Percentiles rank a stretch among this genome's conserved stretches.
These are phyloP conservation scores for Oryza brachyantha DNA, from an alignment of 176 grass and related monocot species.

Conservation along the genomic window DNA sequence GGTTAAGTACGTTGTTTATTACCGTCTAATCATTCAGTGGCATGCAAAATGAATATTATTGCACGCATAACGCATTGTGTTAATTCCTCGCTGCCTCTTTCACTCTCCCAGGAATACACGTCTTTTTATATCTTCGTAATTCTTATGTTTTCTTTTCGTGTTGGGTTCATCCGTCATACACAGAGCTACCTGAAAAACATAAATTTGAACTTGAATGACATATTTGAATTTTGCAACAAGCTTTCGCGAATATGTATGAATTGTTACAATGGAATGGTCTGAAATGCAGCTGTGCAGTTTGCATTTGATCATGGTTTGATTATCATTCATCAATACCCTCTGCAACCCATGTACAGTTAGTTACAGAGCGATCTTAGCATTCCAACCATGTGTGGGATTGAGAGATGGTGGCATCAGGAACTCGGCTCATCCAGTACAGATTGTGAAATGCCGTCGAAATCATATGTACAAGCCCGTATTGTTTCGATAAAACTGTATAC, in stretches of 20 bases:
- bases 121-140: background rate
- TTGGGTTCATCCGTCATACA: background rate
- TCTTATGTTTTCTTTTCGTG: background rate
- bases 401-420: background rate
- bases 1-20: background rate
- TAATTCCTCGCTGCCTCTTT: background rate
- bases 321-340: no score
- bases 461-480: slow-evolving; percentile 17
- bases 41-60: slow-evolving; percentile 2
- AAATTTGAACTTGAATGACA: background rate
- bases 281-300: no score
- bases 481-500: background rate
- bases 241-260: background rate
- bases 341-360: no score
- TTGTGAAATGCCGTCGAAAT: background rate
- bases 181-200: no score
- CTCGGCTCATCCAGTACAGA: background rate
- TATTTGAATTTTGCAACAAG: background rate
- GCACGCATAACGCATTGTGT: no score
- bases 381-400: no score
- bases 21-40: background rate
- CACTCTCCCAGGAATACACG: background rate
- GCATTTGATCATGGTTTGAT: no score
- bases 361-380: no score
- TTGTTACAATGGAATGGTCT: background rate